These are phyloP conservation scores for Mycocalia duriaeana DNA, from an alignment of 1,284 basidiomycete species.

Conservation along the genomic window DNA sequence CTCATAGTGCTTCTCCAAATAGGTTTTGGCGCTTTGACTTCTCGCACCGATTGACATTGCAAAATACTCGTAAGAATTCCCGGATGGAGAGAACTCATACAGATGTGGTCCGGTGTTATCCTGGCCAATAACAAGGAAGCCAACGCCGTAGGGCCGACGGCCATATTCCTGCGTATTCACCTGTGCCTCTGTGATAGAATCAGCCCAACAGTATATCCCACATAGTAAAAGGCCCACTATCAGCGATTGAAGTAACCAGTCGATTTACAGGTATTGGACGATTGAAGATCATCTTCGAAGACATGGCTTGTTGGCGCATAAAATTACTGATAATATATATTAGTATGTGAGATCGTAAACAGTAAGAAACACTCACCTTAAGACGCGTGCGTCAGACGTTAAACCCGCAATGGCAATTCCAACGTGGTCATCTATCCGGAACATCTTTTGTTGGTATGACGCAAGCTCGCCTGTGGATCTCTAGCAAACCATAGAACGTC, in stretches of 20 bases:
- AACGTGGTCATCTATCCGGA: slow-evolving; percentile 98
- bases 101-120: slow-evolving; percentile 95
- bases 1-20: slow-evolving; percentile 92
- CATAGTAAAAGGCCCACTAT: slow-evolving; percentile 62
- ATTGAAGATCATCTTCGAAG: slow-evolving; percentile 90
- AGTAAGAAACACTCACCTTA: slow-evolving; percentile 58
- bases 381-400: slow-evolving; percentile 94
- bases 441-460: slow-evolving; percentile 99
- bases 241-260: slow-evolving; percentile 89
- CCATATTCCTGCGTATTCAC: slow-evolving; percentile 99
- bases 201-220: not conserved
- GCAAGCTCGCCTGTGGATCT: slow-evolving; percentile 98
- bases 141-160: slow-evolving; percentile 95
- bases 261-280: slow-evolving; percentile 92
- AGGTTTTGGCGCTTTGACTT: slow-evolving; percentile 97
- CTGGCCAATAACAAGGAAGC: slow-evolving; percentile 95
- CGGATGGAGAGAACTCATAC: slow-evolving; percentile 96
- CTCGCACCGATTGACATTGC: slow-evolving; percentile 98
- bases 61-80: slow-evolving; percentile 96
- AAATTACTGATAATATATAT: slow-evolving; percentile 83
- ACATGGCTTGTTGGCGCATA: slow-evolving; percentile 99
- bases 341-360: not conserved
- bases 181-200: slow-evolving; percentile 76
- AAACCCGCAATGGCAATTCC: slow-evolving; percentile 98
- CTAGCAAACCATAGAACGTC: slow-evolving; percentile 35